These are phyloP conservation scores for Trichoderma citrinoviride DNA, from an alignment of 2,329 filamentous ascomycete genomes.

Conservation along the genomic window DNA sequence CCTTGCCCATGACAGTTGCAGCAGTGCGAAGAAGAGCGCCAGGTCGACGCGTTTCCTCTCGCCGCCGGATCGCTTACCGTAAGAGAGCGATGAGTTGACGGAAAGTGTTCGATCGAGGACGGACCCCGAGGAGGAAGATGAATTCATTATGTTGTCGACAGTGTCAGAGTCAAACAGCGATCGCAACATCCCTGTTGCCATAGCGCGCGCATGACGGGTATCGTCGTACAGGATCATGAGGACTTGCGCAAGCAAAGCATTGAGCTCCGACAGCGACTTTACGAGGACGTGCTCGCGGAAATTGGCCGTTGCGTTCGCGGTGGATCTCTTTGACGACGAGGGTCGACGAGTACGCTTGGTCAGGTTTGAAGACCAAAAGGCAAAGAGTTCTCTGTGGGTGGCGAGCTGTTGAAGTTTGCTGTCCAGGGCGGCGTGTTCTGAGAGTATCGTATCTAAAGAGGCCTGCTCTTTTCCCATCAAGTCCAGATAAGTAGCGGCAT, in stretches of 20 bases:
- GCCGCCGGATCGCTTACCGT: constrained; percentile 26
- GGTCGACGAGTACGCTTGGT: constrained; percentile 21
- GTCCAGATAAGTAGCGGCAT: constrained; percentile 1
- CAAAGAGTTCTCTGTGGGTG: constrained; percentile 25
- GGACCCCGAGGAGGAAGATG: constrained; percentile 10
- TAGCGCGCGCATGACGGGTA: constrained; percentile 19
- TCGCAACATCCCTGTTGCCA: constrained; percentile 25
- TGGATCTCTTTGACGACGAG: constrained; percentile 16
- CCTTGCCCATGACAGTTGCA: constrained; percentile 22
- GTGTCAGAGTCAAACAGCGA: constrained; percentile 24
- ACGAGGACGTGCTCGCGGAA: constrained; percentile 25
- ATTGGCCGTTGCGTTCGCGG: constrained; percentile 5
- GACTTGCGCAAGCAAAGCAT: constrained; percentile 22
- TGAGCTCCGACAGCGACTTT: constrained; percentile 26
- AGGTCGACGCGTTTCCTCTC: constrained; percentile 27
- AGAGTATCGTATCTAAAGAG: not conserved
- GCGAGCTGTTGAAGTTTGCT: constrained; percentile 1
- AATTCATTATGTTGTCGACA: not conserved
- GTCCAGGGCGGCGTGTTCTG: not conserved
- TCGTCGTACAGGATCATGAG: constrained; percentile 25
- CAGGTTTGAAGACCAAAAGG: constrained; percentile 25
- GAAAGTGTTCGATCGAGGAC: constrained; percentile 22
- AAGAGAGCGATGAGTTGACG: constrained; percentile 22
- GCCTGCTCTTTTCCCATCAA: constrained; percentile 7
- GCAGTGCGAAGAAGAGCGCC: constrained; percentile 28